Evolutionary conservation across 257 asterid species (phyloP).

Genomic region (Linaria vulgaris): DNA sequence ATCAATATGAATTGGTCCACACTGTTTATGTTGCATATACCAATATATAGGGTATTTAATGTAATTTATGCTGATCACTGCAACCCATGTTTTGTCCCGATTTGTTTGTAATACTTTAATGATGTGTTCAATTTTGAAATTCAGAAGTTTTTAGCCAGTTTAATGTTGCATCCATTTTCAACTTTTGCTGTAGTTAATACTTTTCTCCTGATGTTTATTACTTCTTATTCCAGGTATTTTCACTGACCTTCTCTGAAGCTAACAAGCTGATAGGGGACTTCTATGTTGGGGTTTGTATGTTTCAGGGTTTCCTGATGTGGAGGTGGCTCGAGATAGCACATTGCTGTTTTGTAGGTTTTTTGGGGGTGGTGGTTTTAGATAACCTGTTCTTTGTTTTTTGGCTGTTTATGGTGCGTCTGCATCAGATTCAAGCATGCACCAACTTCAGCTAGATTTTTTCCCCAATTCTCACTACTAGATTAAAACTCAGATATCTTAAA

Average conservation of each 20-base stretch:
- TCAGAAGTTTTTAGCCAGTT: conserved; percentile 6
- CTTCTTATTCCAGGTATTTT: conserved; percentile 96
- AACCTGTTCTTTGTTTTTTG: conserved; percentile 25
- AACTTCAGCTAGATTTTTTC: conserved; percentile 20
- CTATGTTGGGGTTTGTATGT: conserved; percentile 55
- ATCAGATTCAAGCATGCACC: conserved; percentile 25
- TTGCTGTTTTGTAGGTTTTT: conserved; percentile 35
- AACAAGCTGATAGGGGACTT: conserved; percentile 71
- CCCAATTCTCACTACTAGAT: neutral
- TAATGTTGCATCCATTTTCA: neutral
- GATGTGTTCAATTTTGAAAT: conserved; percentile 7
- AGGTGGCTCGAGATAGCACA: conserved; percentile 52
- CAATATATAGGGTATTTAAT: neutral
- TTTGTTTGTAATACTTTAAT: neutral
- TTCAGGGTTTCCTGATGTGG: conserved; percentile 56
- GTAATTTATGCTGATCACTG: neutral
- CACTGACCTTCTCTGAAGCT: conserved; percentile 98
- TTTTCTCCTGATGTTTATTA: conserved; percentile 48
- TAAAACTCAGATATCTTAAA: conserved; percentile 13
- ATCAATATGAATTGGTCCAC: no score
- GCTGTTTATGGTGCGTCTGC: conserved; percentile 20
- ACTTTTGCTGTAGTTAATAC: conserved; percentile 17
- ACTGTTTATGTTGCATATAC: no score
- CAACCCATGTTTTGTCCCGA: conserved; percentile 4
- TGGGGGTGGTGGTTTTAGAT: conserved; percentile 36